Evolutionary conservation across 2,329 filamentous ascomycete genomes (phyloP), one percentile per base, ranked within the genome.

Genomic region (Bisporella sp.): DNA sequence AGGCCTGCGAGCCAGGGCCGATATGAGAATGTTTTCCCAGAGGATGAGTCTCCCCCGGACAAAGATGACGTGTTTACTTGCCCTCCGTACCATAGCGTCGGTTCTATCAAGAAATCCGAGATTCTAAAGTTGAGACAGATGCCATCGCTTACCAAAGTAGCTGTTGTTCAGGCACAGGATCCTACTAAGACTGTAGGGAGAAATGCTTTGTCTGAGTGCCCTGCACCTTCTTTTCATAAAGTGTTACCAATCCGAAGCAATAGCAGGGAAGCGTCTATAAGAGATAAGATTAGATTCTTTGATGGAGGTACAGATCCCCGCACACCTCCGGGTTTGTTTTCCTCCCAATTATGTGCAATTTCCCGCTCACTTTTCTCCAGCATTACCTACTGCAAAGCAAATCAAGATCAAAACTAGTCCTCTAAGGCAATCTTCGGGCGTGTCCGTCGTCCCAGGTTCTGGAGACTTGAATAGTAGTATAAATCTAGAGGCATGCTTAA

Each of bases 221-320:
- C 21, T 21, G 21, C 21, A 21, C 21, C 21, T 21, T 21, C 21
- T 21, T 21, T 21, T 21, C 21, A 21, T 21, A 21, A 21, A 21
- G 21, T 21, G 21, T 21, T 21, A 21, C 21, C 21, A 21, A 21
- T 21, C 21, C 21, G 21, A 21, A 21, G 21, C 21, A 21, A 21
- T 21, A 21, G 21, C 21, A 3, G 43, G 28, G 39, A 21, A 31
- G 50, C n/a, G 29, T 51, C 53, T 9, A 57, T 62, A 21, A 55
- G 49, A 43, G 60, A 60, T 12, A 60, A 53, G 13, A 62, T 64
- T 28, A 52, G 37, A 31, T 53, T 61, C 43, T 62, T 56, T 44
- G 61, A 62, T 51, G 55, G 59, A 13, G 46, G 58, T 57, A 52
- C 35, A 52, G 43, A 52, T 8, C n/a, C 12, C 7, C 21, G 11